Conservation (phyloP, 805 yeast genomes). For the Schwanniomyces yamadae region DNA sequence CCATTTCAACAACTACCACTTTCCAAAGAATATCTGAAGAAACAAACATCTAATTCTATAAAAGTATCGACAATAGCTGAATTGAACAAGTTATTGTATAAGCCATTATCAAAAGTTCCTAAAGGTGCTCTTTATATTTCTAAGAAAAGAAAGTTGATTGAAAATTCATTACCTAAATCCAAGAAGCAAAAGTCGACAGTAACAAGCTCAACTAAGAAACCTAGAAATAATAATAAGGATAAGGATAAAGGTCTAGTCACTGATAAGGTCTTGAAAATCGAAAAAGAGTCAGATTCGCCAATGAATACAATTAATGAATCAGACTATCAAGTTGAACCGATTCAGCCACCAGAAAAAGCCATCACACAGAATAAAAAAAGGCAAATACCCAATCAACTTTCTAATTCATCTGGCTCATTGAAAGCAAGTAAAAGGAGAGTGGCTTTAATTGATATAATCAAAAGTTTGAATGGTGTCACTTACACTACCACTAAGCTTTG, state of each 20-base stretch:
- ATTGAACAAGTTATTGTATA: constrained; percentile 14
- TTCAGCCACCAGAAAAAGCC: constrained; percentile 7
- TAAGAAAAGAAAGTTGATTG: constrained; percentile 14
- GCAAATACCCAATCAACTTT: not conserved
- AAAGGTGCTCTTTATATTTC: constrained; percentile 16
- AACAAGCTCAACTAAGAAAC: constrained; percentile 1
- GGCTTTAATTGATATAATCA: constrained; percentile 28
- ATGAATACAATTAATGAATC: constrained; percentile 7
- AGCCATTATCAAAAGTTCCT: constrained; percentile 26
- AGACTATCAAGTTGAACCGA: constrained; percentile 10
- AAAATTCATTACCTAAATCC: not conserved
- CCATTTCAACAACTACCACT: not conserved
- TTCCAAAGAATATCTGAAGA: not conserved
- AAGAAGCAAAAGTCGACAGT: constrained; percentile 4
- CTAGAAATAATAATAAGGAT: not conserved
- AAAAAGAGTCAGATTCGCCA: constrained; percentile 1
- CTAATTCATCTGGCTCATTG: constrained; percentile 17
- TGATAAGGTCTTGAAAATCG: no score
- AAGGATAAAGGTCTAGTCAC: no score
- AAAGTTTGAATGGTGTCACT: constrained; percentile 38
- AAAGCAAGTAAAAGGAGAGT: constrained; percentile 31
- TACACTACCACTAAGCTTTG: constrained; percentile 34
- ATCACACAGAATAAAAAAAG: constrained; percentile 1
- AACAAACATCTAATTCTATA: constrained; percentile 1
- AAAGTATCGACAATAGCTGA: constrained; percentile 3